Evolutionary conservation across 805 yeast genomes (phyloP), one percentile per base, ranked within the genome.

Genomic region (Vanderwaltozyma yarrowii): DNA sequence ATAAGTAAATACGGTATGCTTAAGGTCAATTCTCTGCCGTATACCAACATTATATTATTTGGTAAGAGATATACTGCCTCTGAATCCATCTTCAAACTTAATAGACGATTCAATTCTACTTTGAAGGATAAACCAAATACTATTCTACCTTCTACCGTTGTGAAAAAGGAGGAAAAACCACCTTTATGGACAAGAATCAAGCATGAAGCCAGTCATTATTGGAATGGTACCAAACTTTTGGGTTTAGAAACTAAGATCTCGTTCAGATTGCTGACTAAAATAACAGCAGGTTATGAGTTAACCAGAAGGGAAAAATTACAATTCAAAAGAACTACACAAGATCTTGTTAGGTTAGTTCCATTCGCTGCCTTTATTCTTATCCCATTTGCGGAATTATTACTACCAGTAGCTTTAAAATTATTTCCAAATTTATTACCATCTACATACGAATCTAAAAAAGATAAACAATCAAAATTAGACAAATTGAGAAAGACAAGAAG

Each of bases 351-450:
- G 54, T 65, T 92, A 40, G 89, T 92, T 33, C 98, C 98, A 13
- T 89, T 89, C 64, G 78, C 94, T 37, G 79, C 92, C 69, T 89
- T 89, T 60, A 72, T 89, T 15, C 61, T 89, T 39, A 78, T 89
- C 33, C 98, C 98, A 30, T 89, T 89, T 65, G 97, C 97, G 3
- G 98, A 89, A 62, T 66, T 89, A 38, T 67, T 89, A 46, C 67
- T 89, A 35, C 98, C 98, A 0, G 62, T 89, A 29, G 96, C 96
- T 2, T 65, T 89, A 44, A 84, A 83, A 62, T 43, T 89, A n/a
- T 89, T 92, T 76, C 98, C 98, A 55, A 85, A 85, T 58, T 62
- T 89, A 51, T 70, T 89, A 40, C 98, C 98, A 5, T 86, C 96
- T 24, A 92, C 98, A 4, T 89, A 85, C 60, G 86, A 81, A 58